Evolutionary conservation across 441 rosid species (phyloP).

Genomic region (Erysimum pusillum): DNA sequence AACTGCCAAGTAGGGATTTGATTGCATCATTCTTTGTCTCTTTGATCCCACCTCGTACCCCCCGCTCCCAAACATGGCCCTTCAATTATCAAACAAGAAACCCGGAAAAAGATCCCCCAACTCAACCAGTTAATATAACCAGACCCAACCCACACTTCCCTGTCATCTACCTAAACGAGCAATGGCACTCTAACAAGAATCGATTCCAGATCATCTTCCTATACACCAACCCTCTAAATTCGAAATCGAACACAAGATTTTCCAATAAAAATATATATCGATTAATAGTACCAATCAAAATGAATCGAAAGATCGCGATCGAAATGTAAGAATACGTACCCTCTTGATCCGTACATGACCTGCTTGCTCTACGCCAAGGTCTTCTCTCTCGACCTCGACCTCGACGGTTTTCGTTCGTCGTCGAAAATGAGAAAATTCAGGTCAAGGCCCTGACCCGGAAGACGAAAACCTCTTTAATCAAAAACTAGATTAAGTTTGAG

Average conservation of each 20-base stretch:
- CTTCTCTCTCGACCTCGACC: background rate
- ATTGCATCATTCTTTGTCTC: constrained; percentile 99
- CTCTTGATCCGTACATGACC: constrained; percentile 68
- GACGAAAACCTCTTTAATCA: background rate
- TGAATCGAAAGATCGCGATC: background rate
- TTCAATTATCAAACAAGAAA: constrained; percentile 70
- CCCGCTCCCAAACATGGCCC: constrained; percentile 99
- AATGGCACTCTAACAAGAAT: background rate
- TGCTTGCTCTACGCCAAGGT: constrained; percentile 18
- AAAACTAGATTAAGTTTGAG: no score
- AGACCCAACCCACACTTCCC: constrained; percentile 82
- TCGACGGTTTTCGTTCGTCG: constrained; percentile 24
- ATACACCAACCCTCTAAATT: constrained; percentile 13
- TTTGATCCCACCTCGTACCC: constrained; percentile 99
- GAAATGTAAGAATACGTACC: constrained; percentile 51
- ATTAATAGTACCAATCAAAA: constrained; percentile 6
- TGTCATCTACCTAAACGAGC: constrained; percentile 21
- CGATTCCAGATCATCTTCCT: constrained; percentile 1
- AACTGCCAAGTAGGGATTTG: constrained; percentile 99
- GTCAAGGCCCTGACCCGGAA: background rate
- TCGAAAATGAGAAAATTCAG: constrained; percentile 1
- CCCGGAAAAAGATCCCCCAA: constrained; percentile 78
- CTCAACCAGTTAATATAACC: constrained; percentile 94
- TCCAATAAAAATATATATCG: background rate
- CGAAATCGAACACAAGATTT: constrained; percentile 11